Conservation (phyloP, 805 yeast species). For the Saturnispora hagleri region DNA sequence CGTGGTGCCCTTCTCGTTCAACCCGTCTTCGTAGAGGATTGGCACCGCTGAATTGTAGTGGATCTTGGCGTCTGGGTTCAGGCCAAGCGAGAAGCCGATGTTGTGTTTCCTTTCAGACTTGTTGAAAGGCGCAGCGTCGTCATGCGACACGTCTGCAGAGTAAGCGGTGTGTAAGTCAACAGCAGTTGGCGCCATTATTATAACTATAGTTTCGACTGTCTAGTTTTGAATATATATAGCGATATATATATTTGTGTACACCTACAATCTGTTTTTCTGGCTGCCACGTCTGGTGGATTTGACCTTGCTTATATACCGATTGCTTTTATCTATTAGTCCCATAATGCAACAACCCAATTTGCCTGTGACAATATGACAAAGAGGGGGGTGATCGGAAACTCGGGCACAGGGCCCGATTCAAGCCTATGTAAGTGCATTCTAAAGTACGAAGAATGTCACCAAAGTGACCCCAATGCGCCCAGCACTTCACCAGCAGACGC, state of each 20-base stretch:
- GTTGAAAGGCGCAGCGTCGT: conserved; percentile 18
- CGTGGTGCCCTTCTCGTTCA: conserved; percentile 82
- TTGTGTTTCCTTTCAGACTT: conserved; percentile 23
- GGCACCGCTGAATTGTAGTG: conserved; percentile 94
- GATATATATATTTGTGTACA: not conserved
- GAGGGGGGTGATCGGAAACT: conserved; percentile 1
- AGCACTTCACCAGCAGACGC: not conserved
- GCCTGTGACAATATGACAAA: not conserved
- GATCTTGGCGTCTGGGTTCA: conserved; percentile 54
- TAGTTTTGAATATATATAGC: not conserved
- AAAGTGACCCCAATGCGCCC: not conserved
- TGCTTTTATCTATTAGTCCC: not conserved
- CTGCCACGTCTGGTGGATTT: not conserved
- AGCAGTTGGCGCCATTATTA: conserved; percentile 33
- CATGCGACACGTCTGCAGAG: conserved; percentile 18
- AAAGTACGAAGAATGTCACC: not conserved
- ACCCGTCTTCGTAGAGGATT: conserved; percentile 87
- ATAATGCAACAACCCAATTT: not conserved
- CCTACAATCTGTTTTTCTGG: no score
- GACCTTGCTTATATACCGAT: not conserved
- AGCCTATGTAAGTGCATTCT: not conserved
- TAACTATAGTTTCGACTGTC: not conserved
- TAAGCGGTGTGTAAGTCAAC: conserved; percentile 28
- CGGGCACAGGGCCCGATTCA: not conserved
- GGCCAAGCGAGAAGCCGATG: conserved; percentile 31